These are phyloP conservation scores for Opeltia flavorubescens DNA, from an alignment of 495 filamentous ascomycete genomes.

Conservation along the genomic window DNA sequence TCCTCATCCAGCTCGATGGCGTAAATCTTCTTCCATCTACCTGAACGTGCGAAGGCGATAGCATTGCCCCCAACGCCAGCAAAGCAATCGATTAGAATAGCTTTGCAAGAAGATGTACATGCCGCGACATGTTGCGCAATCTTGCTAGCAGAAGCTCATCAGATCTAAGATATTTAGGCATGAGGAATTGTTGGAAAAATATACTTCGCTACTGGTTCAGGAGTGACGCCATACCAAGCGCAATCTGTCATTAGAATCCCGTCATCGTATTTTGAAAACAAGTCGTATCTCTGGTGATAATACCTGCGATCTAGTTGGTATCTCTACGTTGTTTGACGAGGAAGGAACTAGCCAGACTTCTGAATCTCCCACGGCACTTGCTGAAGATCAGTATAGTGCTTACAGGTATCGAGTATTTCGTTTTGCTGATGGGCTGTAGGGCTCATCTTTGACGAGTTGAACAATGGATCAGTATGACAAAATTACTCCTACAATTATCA, in stretches of 20 bases:
- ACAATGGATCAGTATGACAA: no score
- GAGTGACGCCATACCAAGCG: conserved; percentile 93
- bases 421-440: no score
- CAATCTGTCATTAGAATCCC: conserved; percentile 82
- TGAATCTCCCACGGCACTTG: conserved; percentile 65
- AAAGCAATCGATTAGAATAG: conserved; percentile 70
- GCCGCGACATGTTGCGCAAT: conserved; percentile 61
- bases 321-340: not conserved
- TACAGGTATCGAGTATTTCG: conserved; percentile 32
- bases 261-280: conserved; percentile 71
- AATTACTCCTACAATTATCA: no score
- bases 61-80: conserved; percentile 84
- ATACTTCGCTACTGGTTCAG: conserved; percentile 77
- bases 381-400: conserved; percentile 47
- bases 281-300: conserved; percentile 70
- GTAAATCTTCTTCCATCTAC: conserved; percentile 65
- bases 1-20: conserved; percentile 71
- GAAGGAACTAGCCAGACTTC: conserved; percentile 34
- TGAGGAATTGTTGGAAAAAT: conserved; percentile 8
- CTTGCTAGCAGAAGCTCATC: conserved; percentile 32
- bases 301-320: conserved; percentile 42
- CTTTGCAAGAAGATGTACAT: conserved; percentile 35
- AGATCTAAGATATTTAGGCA: conserved; percentile 1
- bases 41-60: conserved; percentile 79
- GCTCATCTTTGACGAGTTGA: no score